Evolutionary conservation across 495 filamentous ascomycete species (phyloP), one percentile per base, ranked within the genome.

Genomic region (Daldinia vernicosa): DNA sequence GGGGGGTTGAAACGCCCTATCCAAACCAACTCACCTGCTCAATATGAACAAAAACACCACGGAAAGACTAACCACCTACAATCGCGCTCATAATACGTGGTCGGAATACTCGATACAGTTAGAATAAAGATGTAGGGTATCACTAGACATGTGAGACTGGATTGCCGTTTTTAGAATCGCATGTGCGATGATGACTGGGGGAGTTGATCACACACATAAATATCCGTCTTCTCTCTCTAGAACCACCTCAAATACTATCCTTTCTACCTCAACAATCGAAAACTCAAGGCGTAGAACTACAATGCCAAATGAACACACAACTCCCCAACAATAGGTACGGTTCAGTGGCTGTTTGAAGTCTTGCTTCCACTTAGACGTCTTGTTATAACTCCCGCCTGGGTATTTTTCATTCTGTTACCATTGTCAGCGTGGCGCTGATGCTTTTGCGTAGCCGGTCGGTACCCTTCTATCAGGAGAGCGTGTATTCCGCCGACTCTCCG

Each of bases 131-230:
- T 22, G 50, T 32, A 24, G 26, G 40, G 50, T 60, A 40, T 32
- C n/a, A n/a, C 27, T 57, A 12, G 33, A 61, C 43, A 39, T 57
- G 57, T 30, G 37, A 57, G 54, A 39, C 57, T 62, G 54, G 55
- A 45, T 60, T 70, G 27, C 56, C 62, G 12, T 57, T 57, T 70
- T 70, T 56, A 66, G 57, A 70, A 70, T 70, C 68, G 68, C 68
- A 70, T 32, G 39, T 70, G 68, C 68, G 68, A 70, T 66, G 52
- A 56, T 66, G 68, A 66, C 68, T n/a, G 17, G 33, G 17, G 58
- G 22, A 28, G 32, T 30, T 60, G 22, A 50, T 12, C 11, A 28
- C 19, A 12, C 4, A 47, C 8, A 55, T 60, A 60, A 55, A 43
- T 47, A 47, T 22, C 26, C 17, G 8, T 39, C 55, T 26, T 14